Conservation (phyloP, 2,329 filamentous ascomycete species). For the Pseudogymnoascus sp. region DNA sequence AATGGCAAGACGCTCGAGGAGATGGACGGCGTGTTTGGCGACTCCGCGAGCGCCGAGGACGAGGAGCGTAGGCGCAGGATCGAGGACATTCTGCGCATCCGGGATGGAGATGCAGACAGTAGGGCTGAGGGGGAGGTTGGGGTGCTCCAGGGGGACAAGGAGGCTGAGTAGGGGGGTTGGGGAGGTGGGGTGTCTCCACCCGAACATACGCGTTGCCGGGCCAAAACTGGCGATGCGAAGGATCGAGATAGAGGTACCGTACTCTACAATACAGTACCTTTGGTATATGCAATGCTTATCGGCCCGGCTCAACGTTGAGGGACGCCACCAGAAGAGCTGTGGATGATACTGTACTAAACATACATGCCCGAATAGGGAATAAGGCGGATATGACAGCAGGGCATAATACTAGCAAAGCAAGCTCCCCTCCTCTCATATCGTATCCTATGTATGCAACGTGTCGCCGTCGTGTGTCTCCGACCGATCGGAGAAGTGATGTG, state of each 20-base stretch:
- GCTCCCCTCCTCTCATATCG: neutral
- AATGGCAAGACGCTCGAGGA: constrained; percentile 46
- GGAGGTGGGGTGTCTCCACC: neutral
- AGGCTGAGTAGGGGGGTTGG: neutral
- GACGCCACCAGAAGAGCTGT: neutral
- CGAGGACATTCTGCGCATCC: neutral
- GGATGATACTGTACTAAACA: neutral
- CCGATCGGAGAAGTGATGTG: neutral
- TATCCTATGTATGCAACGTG: neutral
- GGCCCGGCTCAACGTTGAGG: constrained; percentile 1
- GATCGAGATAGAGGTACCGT: neutral
- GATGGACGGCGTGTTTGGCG: constrained; percentile 37
- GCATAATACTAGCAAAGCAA: neutral
- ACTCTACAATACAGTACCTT: neutral
- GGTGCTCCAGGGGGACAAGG: neutral
- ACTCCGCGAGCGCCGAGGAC: constrained; percentile 9
- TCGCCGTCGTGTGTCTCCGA: neutral
- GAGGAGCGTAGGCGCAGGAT: constrained; percentile 8
- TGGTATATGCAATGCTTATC: constrained; percentile 1
- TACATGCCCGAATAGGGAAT: neutral
- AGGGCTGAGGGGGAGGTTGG: neutral
- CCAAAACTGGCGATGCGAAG: neutral
- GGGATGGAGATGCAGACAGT: neutral
- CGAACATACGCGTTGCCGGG: neutral
- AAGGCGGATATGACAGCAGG: neutral